A percentile compares a stretch with the other conserved stretches of the same genome.
Evolutionary conservation across 495 filamentous ascomycete species (phyloP).

Genomic region (Tuber borchii): DNA sequence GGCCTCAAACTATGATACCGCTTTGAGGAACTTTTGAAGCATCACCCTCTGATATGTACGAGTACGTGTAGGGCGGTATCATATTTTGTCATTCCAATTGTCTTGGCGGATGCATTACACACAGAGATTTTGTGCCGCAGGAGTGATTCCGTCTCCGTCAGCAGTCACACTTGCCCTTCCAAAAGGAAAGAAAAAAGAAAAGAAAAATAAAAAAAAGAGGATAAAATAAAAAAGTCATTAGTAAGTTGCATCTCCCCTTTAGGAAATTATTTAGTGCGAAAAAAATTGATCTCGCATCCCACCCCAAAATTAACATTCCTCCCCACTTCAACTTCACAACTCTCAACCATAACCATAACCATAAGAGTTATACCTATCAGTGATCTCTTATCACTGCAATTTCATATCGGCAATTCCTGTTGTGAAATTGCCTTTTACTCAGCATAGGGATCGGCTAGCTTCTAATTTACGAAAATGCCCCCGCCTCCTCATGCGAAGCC

Average conservation of each 20-base stretch:
- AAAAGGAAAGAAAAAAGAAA: neutral
- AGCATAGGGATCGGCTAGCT: neutral
- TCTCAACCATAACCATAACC: neutral
- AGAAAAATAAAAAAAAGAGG: neutral
- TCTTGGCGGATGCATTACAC: neutral
- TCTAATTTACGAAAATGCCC: slow-evolving; percentile 61
- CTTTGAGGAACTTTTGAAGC: no score
- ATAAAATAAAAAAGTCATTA: neutral
- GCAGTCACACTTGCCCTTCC: neutral
- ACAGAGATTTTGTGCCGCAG: neutral
- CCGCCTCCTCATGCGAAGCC: slow-evolving; percentile 93
- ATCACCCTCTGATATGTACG: no score
- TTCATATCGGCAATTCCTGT: neutral
- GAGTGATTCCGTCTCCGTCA: neutral
- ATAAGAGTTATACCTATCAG: neutral
- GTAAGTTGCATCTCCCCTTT: neutral
- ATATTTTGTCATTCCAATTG: neutral
- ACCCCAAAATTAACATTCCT: neutral
- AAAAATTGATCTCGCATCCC: neutral
- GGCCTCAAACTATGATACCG: no score
- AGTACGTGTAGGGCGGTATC: no score
- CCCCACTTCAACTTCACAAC: neutral
- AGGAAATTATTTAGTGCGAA: neutral
- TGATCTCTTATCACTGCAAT: neutral
- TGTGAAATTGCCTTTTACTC: neutral